A percentile compares a stretch with the other conserved stretches of the same genome.
Evolutionary conservation across 192 early-diverging fungal species (phyloP).

Genomic region (Funneliformis mosseae): DNA sequence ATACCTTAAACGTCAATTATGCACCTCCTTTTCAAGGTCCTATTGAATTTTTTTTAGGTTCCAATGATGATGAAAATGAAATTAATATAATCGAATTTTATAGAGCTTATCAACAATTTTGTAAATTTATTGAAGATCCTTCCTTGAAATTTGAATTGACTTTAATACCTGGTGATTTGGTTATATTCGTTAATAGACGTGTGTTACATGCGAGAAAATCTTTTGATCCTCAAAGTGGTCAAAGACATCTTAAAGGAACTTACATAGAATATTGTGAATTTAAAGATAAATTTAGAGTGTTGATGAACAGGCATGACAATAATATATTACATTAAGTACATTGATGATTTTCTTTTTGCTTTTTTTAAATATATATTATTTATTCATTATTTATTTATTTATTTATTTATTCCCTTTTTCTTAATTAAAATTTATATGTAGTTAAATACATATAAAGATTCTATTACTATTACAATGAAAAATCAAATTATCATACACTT

Average conservation of each 20-base stretch:
- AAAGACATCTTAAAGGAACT: slow-evolving; percentile 75
- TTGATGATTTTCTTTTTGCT: too few species aligned
- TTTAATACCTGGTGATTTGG: slow-evolving; percentile 68
- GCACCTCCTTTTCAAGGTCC: slow-evolving; percentile 87
- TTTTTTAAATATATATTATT: background rate
- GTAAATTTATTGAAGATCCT: slow-evolving; percentile 56
- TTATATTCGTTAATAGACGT: slow-evolving; percentile 78
- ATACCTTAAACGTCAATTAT: slow-evolving; percentile 66
- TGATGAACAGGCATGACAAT: background rate
- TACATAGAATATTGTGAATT: slow-evolving; percentile 62
- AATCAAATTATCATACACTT: background rate
- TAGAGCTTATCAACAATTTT: slow-evolving; percentile 63
- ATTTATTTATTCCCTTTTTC: background rate
- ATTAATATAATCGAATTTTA: slow-evolving; percentile 62
- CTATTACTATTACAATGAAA: background rate
- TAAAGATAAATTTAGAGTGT: slow-evolving; percentile 49
- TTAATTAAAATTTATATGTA: background rate
- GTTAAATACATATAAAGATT: background rate
- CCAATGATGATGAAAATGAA: slow-evolving; percentile 39
- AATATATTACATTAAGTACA: background rate
- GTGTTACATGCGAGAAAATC: slow-evolving; percentile 76
- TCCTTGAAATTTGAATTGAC: slow-evolving; percentile 60
- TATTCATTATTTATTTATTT: background rate
- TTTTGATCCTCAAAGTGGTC: slow-evolving; percentile 72
- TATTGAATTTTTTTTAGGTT: slow-evolving; percentile 39